Evolutionary conservation across 257 asterid species (phyloP).

Genomic region (Leonotis leonurus): DNA sequence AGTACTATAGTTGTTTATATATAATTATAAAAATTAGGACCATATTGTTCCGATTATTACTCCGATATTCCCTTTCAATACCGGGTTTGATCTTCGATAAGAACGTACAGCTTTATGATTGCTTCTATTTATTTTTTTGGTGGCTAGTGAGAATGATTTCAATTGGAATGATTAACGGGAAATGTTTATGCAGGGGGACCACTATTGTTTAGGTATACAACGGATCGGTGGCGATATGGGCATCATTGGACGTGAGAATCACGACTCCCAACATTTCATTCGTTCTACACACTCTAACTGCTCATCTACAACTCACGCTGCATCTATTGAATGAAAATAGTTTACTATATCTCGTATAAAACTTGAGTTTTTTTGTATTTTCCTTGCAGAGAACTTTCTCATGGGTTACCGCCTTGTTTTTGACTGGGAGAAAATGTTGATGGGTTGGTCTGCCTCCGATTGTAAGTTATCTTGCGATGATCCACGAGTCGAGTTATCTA

Average conservation of each 20-base stretch:
- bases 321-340: neutral
- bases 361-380: neutral
- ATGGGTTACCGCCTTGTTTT: conserved; percentile 75
- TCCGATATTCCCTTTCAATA: neutral
- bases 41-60: neutral
- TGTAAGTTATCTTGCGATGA: conserved; percentile 45
- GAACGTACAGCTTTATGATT: neutral
- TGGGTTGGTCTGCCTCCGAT: conserved; percentile 73
- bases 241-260: conserved; percentile 73
- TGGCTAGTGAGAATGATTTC: neutral
- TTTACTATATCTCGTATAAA: neutral
- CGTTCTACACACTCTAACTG: neutral
- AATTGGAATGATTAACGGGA: neutral
- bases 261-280: conserved; percentile 9
- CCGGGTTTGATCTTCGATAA: neutral
- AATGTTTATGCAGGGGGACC: conserved; percentile 47
- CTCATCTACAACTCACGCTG: neutral
- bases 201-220: conserved; percentile 46
- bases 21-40: no score
- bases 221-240: conserved; percentile 30
- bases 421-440: conserved; percentile 63
- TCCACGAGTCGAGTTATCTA: neutral
- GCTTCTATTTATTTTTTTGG: neutral
- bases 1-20: no score
- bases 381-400: conserved; percentile 59